Evolutionary conservation across 1,284 basidiomycete species (phyloP).

Genomic region (Cryptococcus hybrid): DNA sequence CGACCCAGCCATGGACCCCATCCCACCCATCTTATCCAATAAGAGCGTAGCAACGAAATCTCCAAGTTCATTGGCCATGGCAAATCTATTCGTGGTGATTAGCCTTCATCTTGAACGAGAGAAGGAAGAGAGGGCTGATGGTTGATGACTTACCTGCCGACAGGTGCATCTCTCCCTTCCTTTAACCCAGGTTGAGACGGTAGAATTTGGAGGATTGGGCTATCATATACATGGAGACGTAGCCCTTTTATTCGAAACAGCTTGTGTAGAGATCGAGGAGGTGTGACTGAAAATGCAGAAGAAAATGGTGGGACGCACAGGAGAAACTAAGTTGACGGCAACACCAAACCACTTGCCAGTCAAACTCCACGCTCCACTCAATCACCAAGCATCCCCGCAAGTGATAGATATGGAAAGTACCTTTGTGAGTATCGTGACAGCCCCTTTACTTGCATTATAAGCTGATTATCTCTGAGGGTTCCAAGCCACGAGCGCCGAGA

Average conservation of each 20-base stretch:
- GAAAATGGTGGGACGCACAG: slow-evolving; percentile 16
- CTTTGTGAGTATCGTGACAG: slow-evolving; percentile 45
- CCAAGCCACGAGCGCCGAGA: slow-evolving; percentile 47
- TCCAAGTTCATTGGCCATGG: slow-evolving; percentile 39
- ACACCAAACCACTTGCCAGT: slow-evolving; percentile 50
- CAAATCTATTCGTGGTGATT: slow-evolving; percentile 25
- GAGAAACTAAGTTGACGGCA: slow-evolving; percentile 47
- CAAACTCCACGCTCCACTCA: slow-evolving; percentile 23
- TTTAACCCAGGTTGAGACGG: slow-evolving; percentile 22
- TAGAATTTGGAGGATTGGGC: slow-evolving; percentile 28
- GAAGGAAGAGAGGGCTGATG: not conserved
- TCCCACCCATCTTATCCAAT: slow-evolving; percentile 25
- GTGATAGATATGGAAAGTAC: slow-evolving; percentile 11
- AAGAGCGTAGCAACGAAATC: slow-evolving; percentile 39
- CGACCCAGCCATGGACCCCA: slow-evolving; percentile 44
- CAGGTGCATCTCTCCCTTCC: slow-evolving; percentile 43
- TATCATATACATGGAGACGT: slow-evolving; percentile 50
- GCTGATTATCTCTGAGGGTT: slow-evolving; percentile 45
- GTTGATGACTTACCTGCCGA: slow-evolving; percentile 24
- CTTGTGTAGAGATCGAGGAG: not conserved
- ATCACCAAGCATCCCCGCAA: not conserved
- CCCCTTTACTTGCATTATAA: slow-evolving; percentile 49
- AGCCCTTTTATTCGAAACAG: slow-evolving; percentile 20
- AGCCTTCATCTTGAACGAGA: not conserved
- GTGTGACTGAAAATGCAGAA: not conserved